Evolutionary conservation across 768 basidiomycete genomes (phyloP), one percentile per base, ranked within the genome.

Genomic region (Suillus paluster): DNA sequence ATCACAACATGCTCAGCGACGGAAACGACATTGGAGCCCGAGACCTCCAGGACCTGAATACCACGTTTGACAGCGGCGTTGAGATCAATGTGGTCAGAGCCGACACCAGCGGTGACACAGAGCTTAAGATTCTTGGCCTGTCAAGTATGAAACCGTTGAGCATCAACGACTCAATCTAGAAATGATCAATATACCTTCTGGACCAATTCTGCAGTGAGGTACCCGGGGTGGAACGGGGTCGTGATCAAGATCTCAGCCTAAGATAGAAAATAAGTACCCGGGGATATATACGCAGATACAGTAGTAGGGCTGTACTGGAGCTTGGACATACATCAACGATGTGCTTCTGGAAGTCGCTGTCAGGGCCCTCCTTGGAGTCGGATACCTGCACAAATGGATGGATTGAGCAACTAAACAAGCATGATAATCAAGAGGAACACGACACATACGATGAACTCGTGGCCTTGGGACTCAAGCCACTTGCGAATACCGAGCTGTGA

Each of bases 71-170:
- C n/a, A n/a, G n/a, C n/a, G n/a, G n/a, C n/a, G n/a, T n/a, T n/a
- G n/a, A n/a, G n/a, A n/a, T n/a, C n/a, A n/a, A n/a, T n/a, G n/a
- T n/a, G n/a, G n/a, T n/a, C n/a, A n/a, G n/a, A n/a, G n/a, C n/a
- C n/a, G n/a, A n/a, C n/a, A n/a, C n/a, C n/a, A n/a, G n/a, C n/a
- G n/a, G n/a, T n/a, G 70, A 96, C 84, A 70, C 91, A 92, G 60
- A 96, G 73, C 78, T 94, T 95, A 65, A 97, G 85, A 69, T 95
- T 95, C 77, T 90, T 89, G 34, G 95, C 92, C 85, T 93, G 59
- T 72, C 15, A 42, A 46, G 14, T 6, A 42, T n/a, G 8, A n/a
- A 42, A 25, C 34, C 4, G 30, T 62, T 58, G 58, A 63, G n/a
- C n/a, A 61, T 41, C 25, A 23, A 11, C 39, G n/a, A 44, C 53